Conservation (phyloP, 257 asterid genomes). For the Eucommia ulmoides region DNA sequence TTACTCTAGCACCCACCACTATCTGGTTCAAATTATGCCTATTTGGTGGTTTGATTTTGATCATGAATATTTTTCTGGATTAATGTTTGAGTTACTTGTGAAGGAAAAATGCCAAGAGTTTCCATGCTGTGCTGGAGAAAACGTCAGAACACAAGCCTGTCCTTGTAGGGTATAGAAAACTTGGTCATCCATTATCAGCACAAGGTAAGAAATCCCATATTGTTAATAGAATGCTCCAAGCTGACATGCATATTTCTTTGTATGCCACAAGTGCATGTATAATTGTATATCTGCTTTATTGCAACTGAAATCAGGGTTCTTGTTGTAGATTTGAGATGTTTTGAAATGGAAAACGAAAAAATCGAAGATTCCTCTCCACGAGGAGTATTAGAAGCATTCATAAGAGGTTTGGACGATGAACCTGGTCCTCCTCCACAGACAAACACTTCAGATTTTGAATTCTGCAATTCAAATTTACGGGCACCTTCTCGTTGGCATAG, state of each 20-base stretch:
- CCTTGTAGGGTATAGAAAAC: slow-evolving; percentile 14
- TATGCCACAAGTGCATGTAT: neutral
- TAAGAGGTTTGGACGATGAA: slow-evolving; percentile 7
- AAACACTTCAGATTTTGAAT: slow-evolving; percentile 1
- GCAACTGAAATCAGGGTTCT: neutral
- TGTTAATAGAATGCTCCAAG: neutral
- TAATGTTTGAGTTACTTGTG: neutral
- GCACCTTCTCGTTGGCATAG: slow-evolving; percentile 31
- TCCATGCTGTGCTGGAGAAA: neutral
- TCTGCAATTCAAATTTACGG: slow-evolving; percentile 5
- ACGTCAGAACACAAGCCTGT: slow-evolving; percentile 1
- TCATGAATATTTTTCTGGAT: neutral
- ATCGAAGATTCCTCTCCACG: slow-evolving; percentile 17
- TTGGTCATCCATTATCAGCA: slow-evolving; percentile 26
- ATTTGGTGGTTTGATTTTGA: too few relatives aligned
- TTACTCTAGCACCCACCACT: too few relatives aligned
- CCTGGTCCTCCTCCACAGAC: slow-evolving; percentile 10
- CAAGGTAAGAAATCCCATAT: slow-evolving; percentile 24
- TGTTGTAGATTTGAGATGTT: slow-evolving; percentile 30
- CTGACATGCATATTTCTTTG: neutral
- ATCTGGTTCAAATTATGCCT: too few relatives aligned
- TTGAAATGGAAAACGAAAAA: slow-evolving; percentile 21
- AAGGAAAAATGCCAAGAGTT: slow-evolving; percentile 15
- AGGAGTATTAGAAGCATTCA: slow-evolving; percentile 22
- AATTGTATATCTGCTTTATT: too few relatives aligned